Evolutionary conservation across 2,329 filamentous ascomycete species (phyloP), one percentile per base, ranked within the genome.

Genomic region (Huntiella moniliformis): DNA sequence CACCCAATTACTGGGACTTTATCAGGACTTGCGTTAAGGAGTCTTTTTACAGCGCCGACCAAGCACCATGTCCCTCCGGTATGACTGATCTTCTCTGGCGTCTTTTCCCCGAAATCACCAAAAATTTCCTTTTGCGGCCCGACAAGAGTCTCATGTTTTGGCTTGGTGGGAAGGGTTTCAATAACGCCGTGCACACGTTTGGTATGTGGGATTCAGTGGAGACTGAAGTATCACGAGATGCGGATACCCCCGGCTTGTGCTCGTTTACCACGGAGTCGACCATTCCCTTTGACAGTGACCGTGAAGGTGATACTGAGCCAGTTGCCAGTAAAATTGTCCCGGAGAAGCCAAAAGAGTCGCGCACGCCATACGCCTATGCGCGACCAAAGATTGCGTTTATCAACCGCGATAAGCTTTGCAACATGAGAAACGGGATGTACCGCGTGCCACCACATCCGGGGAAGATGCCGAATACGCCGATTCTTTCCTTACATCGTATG

Each of bases 381-480:
- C 58, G 56, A 12, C 58, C 51, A 37, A 55, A 54, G 22, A 55
- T 59, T 32, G 60, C 60, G 0, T 57, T 58, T 44, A 51, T 49
- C n/a, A 44, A 44, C 31, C 44, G 43, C 22, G 44, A 49, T 22
- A 39, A 44, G 32, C 50, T 54, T 34, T 46, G 43, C 31, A 10
- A 51, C 54, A 74, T 42, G 67, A 65, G 52, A 65, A 67, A 50
- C 55, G 56, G 2, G 63, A 71, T 71, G 42, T 73, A 67, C 50
- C 63, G 68, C 11, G 57, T 71, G 10, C 51, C 59, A 2, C 55
- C 56, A 2, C 64, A 63, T 0, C 70, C 69, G 0, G 54, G 56
- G 2, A 55, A 57, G 17, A 55, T 51, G n/a, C 52, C 51, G 28
- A 75, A 75, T 51, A 56, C 55, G 3, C 66, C 70, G 0, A 68